Base-by-base conservation (phyloP, 2,329 filamentous ascomycete species). In the Aspergillus pseudotamarii region DNA sequence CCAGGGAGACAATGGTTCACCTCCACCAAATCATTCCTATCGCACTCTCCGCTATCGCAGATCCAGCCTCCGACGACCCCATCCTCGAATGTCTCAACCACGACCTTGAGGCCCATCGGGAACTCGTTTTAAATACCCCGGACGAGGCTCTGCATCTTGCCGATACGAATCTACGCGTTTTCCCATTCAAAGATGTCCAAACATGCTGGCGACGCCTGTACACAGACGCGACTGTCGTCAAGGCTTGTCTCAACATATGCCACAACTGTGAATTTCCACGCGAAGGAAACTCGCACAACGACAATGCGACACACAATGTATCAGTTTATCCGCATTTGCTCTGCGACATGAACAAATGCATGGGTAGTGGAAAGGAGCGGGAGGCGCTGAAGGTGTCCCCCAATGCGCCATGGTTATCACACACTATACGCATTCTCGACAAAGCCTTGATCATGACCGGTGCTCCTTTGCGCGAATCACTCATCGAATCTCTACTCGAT, bases 401-500 rank as follows among this genome's bases (percentile, higher is more conserved):
- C 45, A 56, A 69, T 9, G 66, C 69, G 38, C 69, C 79, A 36
- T 86, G 82, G 77, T 73, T 93, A 4, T 82, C 86, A 38, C 75
- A 82, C 1, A 81, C 91, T 2, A 85, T 96, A 38, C 83, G 84
- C 59, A 79, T 84, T 1, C 83, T 98, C 2, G 94, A 97, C 71
- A 88, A 89, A 75, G 89, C 91, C 0, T 78, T 96, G 51, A 92
- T 96, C 53, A 85, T 93, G 59, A 87, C 91, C 0, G 91, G 91
- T 1, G 90, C 85, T 0, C 86, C 86, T 1, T 82, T 73, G 1
- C 81, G 91, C 60, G 84, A 86, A 9, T 68, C 72, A 10, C 65
- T 79, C 34, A 75, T 83, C 26, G 77, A 80, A 58, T 61, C 63
- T 9, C 66, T 83, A 4, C 61, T 83, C 21, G 65, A 66, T 19